These are phyloP conservation scores for Bauhinia variegata DNA, from an alignment of 306 rosid genomes.

Conservation along the genomic window DNA sequence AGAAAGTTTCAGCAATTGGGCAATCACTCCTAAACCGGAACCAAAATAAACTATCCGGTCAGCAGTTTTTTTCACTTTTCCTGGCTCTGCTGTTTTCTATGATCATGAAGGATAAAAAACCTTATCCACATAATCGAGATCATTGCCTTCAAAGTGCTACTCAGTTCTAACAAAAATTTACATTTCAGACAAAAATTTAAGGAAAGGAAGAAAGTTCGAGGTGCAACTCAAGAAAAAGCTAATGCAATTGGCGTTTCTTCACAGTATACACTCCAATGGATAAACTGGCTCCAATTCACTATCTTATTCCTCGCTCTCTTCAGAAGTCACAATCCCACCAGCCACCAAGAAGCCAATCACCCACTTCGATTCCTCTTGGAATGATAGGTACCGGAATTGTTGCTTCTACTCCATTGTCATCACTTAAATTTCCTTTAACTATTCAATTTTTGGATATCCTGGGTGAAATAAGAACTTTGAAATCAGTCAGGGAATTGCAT, in stretches of 20 bases:
- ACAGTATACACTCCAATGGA: conserved; percentile 44
- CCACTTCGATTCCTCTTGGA: conserved; percentile 40
- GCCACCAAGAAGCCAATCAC: conserved; percentile 40
- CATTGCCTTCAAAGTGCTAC: not conserved
- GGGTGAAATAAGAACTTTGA: conserved; percentile 46
- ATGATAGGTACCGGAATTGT: conserved; percentile 19
- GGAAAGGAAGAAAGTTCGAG: not conserved
- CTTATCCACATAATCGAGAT: conserved; percentile 43
- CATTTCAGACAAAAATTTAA: not conserved
- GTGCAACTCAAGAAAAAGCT: conserved; percentile 4
- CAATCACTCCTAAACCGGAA: no score
- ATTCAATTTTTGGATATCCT: conserved; percentile 35
- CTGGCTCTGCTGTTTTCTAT: no score
- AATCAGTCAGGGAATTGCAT: conserved; percentile 55
- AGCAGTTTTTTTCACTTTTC: no score
- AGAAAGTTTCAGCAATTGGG: no score
- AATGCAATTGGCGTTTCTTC: not conserved
- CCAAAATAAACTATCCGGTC: no score
- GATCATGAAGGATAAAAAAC: conserved; percentile 32
- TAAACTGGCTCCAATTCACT: conserved; percentile 44
- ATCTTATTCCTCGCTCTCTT: conserved; percentile 42
- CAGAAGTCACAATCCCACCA: conserved; percentile 37
- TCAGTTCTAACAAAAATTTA: not conserved
- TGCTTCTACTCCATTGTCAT: conserved; percentile 43
- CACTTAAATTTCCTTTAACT: conserved; percentile 33